Percentiles rank a stretch among this genome's conserved stretches.
Evolutionary conservation across 176 grass and related monocot species (phyloP).

Genomic region (Zizania latifolia): DNA sequence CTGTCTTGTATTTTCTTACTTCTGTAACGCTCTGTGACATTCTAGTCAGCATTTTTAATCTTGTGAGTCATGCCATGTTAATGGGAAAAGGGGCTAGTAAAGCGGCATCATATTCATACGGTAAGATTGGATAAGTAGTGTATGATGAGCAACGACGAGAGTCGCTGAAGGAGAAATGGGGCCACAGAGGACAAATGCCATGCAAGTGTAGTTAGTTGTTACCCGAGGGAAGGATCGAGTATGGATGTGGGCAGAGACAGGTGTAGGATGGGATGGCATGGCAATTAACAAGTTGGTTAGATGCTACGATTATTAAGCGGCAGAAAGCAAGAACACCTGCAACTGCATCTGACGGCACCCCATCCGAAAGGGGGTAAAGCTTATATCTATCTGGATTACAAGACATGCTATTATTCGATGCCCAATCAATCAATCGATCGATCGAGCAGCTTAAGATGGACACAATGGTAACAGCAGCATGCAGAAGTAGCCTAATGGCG

Average conservation of each 20-base stretch:
- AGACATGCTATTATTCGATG: neutral
- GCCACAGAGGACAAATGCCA: neutral
- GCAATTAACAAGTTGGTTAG: neutral
- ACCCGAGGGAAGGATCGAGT: too few species aligned
- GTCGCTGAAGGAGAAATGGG: too few species aligned
- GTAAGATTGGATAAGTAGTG: neutral
- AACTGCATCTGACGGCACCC: neutral
- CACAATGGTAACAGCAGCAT: too few species aligned
- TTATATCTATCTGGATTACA: neutral
- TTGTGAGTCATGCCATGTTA: neutral
- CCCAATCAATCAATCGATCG: neutral
- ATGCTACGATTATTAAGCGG: neutral
- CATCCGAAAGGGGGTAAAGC: neutral
- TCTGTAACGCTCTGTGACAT: neutral
- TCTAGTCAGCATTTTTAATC: neutral
- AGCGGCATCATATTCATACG: too few species aligned
- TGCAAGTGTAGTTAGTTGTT: too few species aligned
- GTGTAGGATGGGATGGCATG: neutral
- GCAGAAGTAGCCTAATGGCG: too few species aligned
- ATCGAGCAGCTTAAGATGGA: too few species aligned
- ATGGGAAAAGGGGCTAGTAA: neutral
- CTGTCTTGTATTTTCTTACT: neutral
- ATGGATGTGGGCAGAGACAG: too few species aligned
- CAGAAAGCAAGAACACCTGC: neutral
- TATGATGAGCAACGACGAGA: too few species aligned